Evolutionary conservation across 2,329 filamentous ascomycete species (phyloP).

Genomic region (Didymella segeticola): DNA sequence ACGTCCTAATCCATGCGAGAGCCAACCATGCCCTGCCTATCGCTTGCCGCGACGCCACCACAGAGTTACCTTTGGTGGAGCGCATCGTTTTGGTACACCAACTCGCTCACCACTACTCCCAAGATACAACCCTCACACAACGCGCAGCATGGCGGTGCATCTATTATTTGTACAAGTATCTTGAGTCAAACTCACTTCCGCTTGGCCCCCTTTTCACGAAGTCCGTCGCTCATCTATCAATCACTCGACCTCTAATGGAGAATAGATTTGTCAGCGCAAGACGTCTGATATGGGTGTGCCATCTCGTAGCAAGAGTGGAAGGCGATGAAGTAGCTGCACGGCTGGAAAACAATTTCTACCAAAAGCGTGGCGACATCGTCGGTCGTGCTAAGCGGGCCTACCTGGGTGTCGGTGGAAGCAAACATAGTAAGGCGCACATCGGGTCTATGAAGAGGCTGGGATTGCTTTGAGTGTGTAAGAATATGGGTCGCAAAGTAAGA

Average conservation of each 20-base stretch:
- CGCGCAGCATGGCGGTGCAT: constrained; percentile 34
- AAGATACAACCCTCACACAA: constrained; percentile 29
- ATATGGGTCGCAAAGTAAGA: neutral
- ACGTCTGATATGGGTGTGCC: constrained; percentile 40
- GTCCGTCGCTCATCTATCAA: constrained; percentile 33
- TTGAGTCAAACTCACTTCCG: constrained; percentile 25
- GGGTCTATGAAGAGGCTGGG: constrained; percentile 40
- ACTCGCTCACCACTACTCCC: constrained; percentile 42
- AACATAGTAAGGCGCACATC: constrained; percentile 31
- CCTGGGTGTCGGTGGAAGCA: constrained; percentile 26
- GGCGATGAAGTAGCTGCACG: constrained; percentile 35
- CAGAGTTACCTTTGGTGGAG: constrained; percentile 20
- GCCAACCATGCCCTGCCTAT: constrained; percentile 33
- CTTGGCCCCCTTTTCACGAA: constrained; percentile 41
- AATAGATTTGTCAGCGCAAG: constrained; percentile 38
- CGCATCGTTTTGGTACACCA: constrained; percentile 39
- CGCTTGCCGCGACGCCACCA: constrained; percentile 22
- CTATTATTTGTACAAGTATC: constrained; percentile 38
- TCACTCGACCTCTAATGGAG: constrained; percentile 37
- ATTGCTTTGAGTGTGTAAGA: constrained; percentile 24
- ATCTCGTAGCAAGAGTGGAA: constrained; percentile 37
- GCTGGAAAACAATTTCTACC: constrained; percentile 37
- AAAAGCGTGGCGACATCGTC: constrained; percentile 41
- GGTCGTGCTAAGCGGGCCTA: constrained; percentile 27
- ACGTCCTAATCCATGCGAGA: constrained; percentile 34